A percentile compares a stretch with the other conserved stretches of the same genome.
These are phyloP conservation scores for Alternaria triticina DNA, from an alignment of 2,329 filamentous ascomycete species.

Conservation along the genomic window DNA sequence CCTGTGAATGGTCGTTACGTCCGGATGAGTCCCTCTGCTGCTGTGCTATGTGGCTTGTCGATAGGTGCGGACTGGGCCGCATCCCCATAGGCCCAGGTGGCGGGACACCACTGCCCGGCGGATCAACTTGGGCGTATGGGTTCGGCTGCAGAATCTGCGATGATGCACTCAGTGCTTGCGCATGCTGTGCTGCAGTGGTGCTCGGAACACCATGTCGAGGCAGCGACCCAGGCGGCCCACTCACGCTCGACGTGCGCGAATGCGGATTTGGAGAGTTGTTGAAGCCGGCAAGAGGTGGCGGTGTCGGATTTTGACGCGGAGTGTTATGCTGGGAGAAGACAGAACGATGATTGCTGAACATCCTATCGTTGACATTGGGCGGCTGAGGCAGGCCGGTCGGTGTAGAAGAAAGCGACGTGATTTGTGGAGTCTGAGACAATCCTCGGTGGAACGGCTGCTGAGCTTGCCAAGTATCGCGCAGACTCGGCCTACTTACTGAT, in stretches of 20 bases:
- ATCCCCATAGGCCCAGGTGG: conserved; percentile 43
- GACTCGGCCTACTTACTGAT: conserved; percentile 19
- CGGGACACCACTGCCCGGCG: conserved; percentile 35
- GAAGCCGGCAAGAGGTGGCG: conserved; percentile 39
- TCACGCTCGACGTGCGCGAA: conserved; percentile 45
- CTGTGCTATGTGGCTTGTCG: conserved; percentile 36
- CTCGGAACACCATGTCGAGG: conserved; percentile 33
- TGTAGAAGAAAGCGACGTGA: conserved; percentile 32
- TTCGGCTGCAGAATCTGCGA: conserved; percentile 46
- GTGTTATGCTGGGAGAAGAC: conserved; percentile 43
- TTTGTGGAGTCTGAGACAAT: conserved; percentile 37
- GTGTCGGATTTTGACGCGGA: conserved; percentile 42
- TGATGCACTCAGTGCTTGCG: conserved; percentile 24
- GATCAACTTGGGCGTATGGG: conserved; percentile 47
- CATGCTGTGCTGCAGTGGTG: conserved; percentile 26
- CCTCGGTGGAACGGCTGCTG: conserved; percentile 34
- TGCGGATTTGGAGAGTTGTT: conserved; percentile 43
- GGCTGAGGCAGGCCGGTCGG: conserved; percentile 35
- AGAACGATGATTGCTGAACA: conserved; percentile 37
- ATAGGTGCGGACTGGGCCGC: conserved; percentile 46
- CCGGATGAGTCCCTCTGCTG: conserved; percentile 36
- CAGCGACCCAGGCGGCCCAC: conserved; percentile 31
- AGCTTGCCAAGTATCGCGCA: conserved; percentile 40
- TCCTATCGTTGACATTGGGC: conserved; percentile 27
- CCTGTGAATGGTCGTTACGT: conserved; percentile 43